Conservation (phyloP, 2,329 filamentous ascomycete species). For the Stachybotrys elegans region DNA sequence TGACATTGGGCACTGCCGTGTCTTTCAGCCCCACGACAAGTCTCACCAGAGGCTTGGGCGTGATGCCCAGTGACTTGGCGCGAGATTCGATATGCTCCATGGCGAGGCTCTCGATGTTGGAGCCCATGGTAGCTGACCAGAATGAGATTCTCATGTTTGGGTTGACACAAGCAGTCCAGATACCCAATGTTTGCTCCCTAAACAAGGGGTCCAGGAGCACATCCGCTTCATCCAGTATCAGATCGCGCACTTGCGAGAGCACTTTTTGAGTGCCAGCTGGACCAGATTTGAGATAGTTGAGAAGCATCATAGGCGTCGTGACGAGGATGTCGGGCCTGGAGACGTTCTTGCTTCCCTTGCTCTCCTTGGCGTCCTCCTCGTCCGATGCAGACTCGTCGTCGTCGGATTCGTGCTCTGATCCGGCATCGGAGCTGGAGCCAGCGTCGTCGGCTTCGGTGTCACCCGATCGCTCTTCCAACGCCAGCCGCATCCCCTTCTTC, state of each 20-base stretch:
- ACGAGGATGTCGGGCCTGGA: conserved; percentile 34
- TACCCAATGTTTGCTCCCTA: conserved; percentile 75
- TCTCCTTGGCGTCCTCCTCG: conserved; percentile 11
- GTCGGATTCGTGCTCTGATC: conserved; percentile 30
- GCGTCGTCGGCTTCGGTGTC: conserved; percentile 8
- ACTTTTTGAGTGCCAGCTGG: conserved; percentile 40
- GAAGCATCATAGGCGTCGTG: conserved; percentile 54
- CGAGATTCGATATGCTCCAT: conserved; percentile 60
- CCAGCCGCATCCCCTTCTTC: conserved; percentile 76
- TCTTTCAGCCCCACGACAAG: conserved; percentile 96
- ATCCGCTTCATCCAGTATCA: conserved; percentile 92
- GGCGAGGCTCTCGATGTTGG: conserved; percentile 78
- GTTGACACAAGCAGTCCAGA: conserved; percentile 76
- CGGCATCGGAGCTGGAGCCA: conserved; percentile 33
- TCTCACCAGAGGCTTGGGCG: conserved; percentile 59
- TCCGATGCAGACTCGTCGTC: conserved; percentile 30
- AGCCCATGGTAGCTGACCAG: conserved; percentile 97
- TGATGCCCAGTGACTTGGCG: conserved; percentile 30
- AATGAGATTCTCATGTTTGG: conserved; percentile 68
- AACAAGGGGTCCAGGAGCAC: conserved; percentile 90
- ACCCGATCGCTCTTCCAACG: conserved; percentile 37
- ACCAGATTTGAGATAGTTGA: conserved; percentile 60
- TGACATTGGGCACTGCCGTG: conserved; percentile 86
- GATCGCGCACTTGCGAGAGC: conserved; percentile 63
- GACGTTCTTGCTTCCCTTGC: conserved; percentile 20